phyloP scores from a whole-genome alignment of 208 protist genomes.

The Trichomonas tenax region DNA sequence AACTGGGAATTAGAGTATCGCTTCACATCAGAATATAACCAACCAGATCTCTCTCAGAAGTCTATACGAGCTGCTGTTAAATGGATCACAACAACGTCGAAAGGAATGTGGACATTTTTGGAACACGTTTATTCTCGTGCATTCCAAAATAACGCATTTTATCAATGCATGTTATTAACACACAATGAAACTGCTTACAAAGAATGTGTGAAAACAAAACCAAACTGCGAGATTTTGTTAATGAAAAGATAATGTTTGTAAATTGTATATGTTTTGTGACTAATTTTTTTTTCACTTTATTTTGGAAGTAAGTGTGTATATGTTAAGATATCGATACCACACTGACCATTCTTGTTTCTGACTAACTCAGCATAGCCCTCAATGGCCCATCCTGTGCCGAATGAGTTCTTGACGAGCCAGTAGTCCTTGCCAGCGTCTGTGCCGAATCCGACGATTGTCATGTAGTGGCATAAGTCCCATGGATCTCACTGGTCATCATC shows the following conservation, averaged over 20 bases:
- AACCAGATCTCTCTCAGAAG: not conserved
- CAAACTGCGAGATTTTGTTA: not conserved
- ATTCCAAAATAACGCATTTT: not conserved
- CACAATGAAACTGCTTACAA: not conserved
- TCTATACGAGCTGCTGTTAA: not conserved
- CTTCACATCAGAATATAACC: not conserved
- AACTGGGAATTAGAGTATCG: not conserved
- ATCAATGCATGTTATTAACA: not conserved
- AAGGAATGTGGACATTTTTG: not conserved
- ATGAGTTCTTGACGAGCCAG: constrained; percentile 43
- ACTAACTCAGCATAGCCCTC: constrained; percentile 25
- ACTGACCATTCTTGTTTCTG: constrained; percentile 6
- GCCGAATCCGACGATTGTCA: constrained; percentile 41
- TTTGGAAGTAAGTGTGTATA: not conserved
- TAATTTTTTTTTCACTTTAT: no score
- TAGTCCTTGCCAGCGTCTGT: constrained; percentile 23
- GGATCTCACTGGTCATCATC: constrained; percentile 22
- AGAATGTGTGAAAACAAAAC: not conserved
- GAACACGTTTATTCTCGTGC: not conserved
- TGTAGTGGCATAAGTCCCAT: constrained; percentile 30
- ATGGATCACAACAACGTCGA: not conserved
- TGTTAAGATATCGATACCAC: constrained; percentile 6
- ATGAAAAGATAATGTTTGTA: not conserved
- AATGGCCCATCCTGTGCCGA: constrained; percentile 36
- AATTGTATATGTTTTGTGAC: no score